phyloP scores from a whole-genome alignment of 495 filamentous ascomycete genomes.

The Monascus purpureus region DNA sequence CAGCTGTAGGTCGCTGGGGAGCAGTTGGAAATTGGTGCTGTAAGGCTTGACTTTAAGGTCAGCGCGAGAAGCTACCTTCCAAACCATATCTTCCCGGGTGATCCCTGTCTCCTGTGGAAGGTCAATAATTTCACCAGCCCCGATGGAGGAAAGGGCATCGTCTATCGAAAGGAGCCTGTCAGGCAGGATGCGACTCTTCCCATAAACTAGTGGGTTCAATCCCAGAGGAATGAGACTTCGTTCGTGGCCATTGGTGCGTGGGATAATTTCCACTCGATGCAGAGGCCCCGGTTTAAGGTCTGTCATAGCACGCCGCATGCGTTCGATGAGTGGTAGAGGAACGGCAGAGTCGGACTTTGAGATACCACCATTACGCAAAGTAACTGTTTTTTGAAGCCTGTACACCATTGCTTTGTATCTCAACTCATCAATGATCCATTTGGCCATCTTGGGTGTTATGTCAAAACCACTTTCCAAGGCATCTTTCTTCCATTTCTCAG shows the following conservation, averaged over 20 bases:
- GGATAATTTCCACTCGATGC: constrained; percentile 7
- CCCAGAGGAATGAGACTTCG: constrained; percentile 28
- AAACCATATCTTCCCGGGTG: constrained; percentile 24
- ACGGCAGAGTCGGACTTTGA: constrained; percentile 27
- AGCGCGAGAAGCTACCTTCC: constrained; percentile 22
- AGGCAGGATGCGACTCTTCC: constrained; percentile 17
- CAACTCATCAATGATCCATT: constrained; percentile 39
- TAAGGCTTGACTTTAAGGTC: constrained; percentile 17
- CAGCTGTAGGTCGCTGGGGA: constrained; percentile 24
- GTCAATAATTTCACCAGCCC: constrained; percentile 17
- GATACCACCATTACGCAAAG: constrained; percentile 22
- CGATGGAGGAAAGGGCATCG: constrained; percentile 11
- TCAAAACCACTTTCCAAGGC: constrained; percentile 13
- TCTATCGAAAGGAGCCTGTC: constrained; percentile 12
- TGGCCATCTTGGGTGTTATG: constrained; percentile 33
- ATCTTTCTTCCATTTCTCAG: constrained; percentile 25
- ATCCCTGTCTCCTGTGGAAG: constrained; percentile 14
- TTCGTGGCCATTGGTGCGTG: constrained; percentile 9
- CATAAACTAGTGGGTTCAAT: constrained; percentile 31
- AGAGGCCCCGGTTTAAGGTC: constrained; percentile 8
- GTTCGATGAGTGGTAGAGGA: constrained; percentile 12
- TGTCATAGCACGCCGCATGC: constrained; percentile 13
- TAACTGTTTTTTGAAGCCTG: constrained; percentile 15
- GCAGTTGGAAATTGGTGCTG: constrained; percentile 20
- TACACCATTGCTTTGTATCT: constrained; percentile 30